These are phyloP conservation scores for Colletotrichum liaoningense DNA, from an alignment of 2,329 filamentous ascomycete species.

Conservation along the genomic window DNA sequence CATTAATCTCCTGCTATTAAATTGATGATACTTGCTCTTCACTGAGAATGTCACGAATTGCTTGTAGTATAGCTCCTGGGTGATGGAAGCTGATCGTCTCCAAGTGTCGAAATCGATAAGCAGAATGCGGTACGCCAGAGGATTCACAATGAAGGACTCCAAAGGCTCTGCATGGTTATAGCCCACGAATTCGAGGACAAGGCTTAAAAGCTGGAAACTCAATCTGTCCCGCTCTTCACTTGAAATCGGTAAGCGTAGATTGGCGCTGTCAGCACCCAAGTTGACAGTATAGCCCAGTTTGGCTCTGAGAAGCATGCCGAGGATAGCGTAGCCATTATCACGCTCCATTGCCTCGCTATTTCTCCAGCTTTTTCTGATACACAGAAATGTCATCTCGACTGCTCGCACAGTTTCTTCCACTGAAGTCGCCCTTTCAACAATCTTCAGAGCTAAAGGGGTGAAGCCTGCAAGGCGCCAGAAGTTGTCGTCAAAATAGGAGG, in stretches of 20 bases:
- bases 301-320: conserved; percentile 84
- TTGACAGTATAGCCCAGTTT: conserved; percentile 73
- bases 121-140: conserved; percentile 90
- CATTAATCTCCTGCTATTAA: conserved; percentile 87
- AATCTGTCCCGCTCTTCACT: conserved; percentile 66
- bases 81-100: conserved; percentile 80
- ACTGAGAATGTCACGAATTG: conserved; percentile 91
- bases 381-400: conserved; percentile 85
- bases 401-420: conserved; percentile 79
- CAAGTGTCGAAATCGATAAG: conserved; percentile 95
- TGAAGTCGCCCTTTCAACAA: conserved; percentile 81
- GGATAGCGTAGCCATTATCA: conserved; percentile 91
- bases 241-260: conserved; percentile 56
- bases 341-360: conserved; percentile 99
- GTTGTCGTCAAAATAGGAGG: conserved; percentile 89
- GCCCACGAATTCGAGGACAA: conserved; percentile 88
- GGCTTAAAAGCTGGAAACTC: conserved; percentile 74
- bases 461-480: conserved; percentile 95
- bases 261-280: conserved; percentile 41
- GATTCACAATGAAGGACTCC: conserved; percentile 94
- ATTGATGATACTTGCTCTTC: conserved; percentile 91
- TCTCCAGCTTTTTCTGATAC: conserved; percentile 91
- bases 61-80: conserved; percentile 90
- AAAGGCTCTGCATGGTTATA: conserved; percentile 84
- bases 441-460: conserved; percentile 83